phyloP scores from a whole-genome alignment of 768 basidiomycete species.

The Naematelia encephala region DNA sequence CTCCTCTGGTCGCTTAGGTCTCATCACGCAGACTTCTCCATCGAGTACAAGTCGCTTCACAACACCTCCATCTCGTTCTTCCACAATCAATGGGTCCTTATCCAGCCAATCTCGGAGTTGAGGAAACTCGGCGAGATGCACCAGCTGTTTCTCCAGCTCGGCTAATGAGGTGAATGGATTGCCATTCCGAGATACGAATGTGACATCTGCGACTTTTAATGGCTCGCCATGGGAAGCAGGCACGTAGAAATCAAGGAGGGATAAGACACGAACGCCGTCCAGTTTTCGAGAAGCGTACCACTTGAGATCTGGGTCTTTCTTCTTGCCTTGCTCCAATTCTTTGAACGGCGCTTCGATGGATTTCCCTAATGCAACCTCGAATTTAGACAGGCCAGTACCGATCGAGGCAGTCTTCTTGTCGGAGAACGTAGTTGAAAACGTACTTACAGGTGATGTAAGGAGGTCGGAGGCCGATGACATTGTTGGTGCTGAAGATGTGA shows the following conservation, averaged over 20 bases:
- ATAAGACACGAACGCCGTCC: conserved; percentile 42
- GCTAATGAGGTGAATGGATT: conserved; percentile 34
- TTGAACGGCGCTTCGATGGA: conserved; percentile 32
- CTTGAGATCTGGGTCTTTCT: not conserved
- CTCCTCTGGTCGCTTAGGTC: not conserved
- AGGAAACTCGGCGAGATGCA: conserved; percentile 13
- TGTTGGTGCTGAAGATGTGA: not conserved
- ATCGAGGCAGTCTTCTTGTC: not conserved
- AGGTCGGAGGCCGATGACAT: not conserved
- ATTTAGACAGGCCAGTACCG: conserved; percentile 1
- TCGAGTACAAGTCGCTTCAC: conserved; percentile 46
- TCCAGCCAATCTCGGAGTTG: conserved; percentile 22
- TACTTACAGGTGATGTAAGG: no score
- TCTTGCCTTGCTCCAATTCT: conserved; percentile 18
- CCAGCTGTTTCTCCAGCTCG: conserved; percentile 28
- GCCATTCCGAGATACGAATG: conserved; percentile 39
- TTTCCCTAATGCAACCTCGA: conserved; percentile 42
- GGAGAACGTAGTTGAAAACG: not conserved
- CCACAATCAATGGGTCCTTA: conserved; percentile 13
- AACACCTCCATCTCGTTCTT: conserved; percentile 11
- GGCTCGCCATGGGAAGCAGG: not conserved
- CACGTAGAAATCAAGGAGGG: conserved; percentile 37
- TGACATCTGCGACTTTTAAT: conserved; percentile 12
- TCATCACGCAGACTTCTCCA: conserved; percentile 47
- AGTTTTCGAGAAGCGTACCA: conserved; percentile 50